Evolutionary conservation across 129 eudicot genomes (phyloP).

Genomic region (Ambrosia trifida): DNA sequence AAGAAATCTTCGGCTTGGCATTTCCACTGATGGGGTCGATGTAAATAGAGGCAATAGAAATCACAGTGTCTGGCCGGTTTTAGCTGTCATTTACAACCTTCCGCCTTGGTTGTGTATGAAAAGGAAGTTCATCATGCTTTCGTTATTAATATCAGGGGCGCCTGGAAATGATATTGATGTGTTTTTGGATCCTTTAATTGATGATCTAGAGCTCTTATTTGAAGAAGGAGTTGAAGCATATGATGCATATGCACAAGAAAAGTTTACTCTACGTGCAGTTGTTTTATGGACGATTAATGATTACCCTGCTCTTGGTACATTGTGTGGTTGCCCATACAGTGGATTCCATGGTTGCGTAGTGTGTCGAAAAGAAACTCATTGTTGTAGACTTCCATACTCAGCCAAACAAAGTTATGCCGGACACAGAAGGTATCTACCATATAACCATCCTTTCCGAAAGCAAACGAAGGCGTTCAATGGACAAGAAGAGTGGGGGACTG

Average conservation of each 20-base stretch:
- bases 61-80: background rate
- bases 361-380: background rate
- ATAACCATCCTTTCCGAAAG: background rate
- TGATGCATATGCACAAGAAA: background rate
- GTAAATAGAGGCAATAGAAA: background rate
- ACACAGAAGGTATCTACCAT: too few relatives aligned
- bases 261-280: background rate
- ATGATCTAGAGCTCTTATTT: background rate
- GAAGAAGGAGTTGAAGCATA: background rate
- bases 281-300: background rate
- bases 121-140: background rate
- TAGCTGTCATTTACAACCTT: background rate
- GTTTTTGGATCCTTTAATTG: background rate
- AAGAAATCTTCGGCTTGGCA: background rate
- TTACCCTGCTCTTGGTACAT: background rate
- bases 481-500: background rate
- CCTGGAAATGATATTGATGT: constrained; percentile 6
- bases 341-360: background rate
- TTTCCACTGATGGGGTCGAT: background rate
- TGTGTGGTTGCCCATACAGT: background rate
- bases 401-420: too few relatives aligned
- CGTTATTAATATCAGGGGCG: background rate
- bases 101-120: background rate
- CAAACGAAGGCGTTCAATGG: background rate
- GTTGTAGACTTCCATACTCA: too few relatives aligned